Evolutionary conservation across 1,284 basidiomycete species (phyloP).

Genomic region (Irpex sp.): DNA sequence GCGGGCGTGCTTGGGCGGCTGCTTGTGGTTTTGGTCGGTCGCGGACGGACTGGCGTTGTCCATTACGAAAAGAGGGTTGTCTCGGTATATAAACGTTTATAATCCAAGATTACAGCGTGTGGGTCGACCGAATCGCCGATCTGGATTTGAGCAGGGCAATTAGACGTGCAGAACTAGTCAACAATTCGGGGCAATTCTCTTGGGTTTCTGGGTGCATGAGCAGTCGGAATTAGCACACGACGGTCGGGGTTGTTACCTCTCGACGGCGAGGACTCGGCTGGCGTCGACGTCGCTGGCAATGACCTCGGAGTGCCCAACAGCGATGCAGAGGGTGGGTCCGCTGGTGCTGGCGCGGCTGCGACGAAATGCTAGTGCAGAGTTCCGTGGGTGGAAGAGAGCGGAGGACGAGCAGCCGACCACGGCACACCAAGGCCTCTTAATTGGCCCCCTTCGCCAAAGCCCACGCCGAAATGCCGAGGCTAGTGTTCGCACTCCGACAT

Average conservation of each 20-base stretch:
- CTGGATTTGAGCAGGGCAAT: conserved; percentile 5
- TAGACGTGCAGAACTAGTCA: conserved; percentile 12
- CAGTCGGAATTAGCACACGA: not conserved
- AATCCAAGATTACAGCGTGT: not conserved
- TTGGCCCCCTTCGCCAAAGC: not conserved
- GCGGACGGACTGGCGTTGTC: conserved; percentile 13
- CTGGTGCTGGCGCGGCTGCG: not conserved
- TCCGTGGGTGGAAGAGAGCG: conserved; percentile 1
- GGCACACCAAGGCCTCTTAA: conserved; percentile 1
- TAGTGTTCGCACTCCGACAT: not conserved
- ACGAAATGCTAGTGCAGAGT: not conserved
- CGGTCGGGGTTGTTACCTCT: not conserved
- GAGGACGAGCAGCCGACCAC: conserved; percentile 8
- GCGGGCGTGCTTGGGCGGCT: conserved; percentile 15
- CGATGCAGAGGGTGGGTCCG: not conserved
- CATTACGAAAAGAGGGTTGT: conserved; percentile 10
- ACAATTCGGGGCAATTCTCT: not conserved
- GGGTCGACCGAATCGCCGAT: conserved; percentile 9
- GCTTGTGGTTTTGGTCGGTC: conserved; percentile 14
- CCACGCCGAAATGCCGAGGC: conserved; percentile 4
- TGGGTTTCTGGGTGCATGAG: not conserved
- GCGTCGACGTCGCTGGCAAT: not conserved
- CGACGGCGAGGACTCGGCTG: not conserved
- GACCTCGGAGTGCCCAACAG: not conserved
- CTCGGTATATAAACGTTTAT: conserved; percentile 7